phyloP scores from a whole-genome alignment of 1,139 yeast genomes.

The Saccharomycopsis hybrid region DNA sequence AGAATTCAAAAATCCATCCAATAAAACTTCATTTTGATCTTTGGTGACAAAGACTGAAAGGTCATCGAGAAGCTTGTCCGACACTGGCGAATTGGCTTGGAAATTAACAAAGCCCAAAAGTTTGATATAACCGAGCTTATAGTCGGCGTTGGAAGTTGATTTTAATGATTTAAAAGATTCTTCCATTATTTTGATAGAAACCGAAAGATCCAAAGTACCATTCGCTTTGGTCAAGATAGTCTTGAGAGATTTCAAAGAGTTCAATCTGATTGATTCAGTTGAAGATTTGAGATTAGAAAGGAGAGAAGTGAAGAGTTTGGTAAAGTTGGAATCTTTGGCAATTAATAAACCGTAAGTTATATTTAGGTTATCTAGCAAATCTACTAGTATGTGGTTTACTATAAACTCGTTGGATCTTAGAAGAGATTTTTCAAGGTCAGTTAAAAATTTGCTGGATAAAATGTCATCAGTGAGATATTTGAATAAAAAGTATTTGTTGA shows the following conservation, averaged over 20 bases:
- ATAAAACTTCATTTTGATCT: constrained; percentile 69
- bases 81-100: constrained; percentile 22
- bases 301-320: constrained; percentile 55
- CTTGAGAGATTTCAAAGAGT: constrained; percentile 41
- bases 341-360: constrained; percentile 21
- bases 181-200: constrained; percentile 33
- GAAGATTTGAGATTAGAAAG: constrained; percentile 64
- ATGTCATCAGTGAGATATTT: constrained; percentile 36
- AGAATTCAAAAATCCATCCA: constrained; percentile 45
- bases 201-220: constrained; percentile 5
- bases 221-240: constrained; percentile 3
- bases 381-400: constrained; percentile 33
- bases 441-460: constrained; percentile 41
- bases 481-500: constrained; percentile 30
- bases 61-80: constrained; percentile 35
- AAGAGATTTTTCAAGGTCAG: constrained; percentile 67
- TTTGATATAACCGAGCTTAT: constrained; percentile 44
- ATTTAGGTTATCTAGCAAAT: constrained; percentile 34
- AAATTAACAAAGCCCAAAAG: not conserved
- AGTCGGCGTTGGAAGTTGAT: constrained; percentile 60
- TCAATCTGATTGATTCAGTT: constrained; percentile 54
- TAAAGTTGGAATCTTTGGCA: constrained; percentile 25
- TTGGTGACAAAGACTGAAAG: constrained; percentile 51
- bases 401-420: constrained; percentile 78
- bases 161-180: constrained; percentile 56